These are phyloP conservation scores for Neurospora tetrasperma DNA, from an alignment of 495 filamentous ascomycete genomes.

Conservation along the genomic window DNA sequence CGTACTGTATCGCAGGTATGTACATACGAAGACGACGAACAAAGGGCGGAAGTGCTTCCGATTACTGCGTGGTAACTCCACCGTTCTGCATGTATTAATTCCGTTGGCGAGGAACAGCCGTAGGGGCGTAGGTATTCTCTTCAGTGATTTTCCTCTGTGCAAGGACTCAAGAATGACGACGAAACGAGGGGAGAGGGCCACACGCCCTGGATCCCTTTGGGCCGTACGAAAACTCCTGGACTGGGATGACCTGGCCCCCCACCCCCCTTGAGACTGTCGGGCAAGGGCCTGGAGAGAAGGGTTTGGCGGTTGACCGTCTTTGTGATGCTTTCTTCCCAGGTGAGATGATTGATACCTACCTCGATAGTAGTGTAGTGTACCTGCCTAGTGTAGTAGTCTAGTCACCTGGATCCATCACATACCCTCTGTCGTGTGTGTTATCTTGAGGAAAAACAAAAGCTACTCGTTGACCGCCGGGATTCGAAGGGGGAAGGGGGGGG, in stretches of 20 bases:
- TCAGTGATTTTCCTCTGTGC: not conserved
- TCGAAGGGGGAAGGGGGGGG: not conserved
- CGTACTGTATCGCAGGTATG: not conserved
- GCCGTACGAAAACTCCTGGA: not conserved
- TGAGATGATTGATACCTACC: not conserved
- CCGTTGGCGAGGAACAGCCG: not conserved
- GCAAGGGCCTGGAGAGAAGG: not conserved
- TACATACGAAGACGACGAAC: not conserved
- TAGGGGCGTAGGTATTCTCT: not conserved
- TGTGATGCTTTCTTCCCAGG: not conserved
- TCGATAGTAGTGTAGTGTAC: too few relatives aligned
- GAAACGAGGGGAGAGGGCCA: not conserved
- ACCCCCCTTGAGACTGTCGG: not conserved
- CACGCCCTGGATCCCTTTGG: not conserved
- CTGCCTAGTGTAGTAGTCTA: not conserved
- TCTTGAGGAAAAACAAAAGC: not conserved
- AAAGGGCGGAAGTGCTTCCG: not conserved
- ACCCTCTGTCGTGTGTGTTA: not conserved
- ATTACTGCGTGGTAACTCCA: not conserved
- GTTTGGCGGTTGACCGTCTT: not conserved
- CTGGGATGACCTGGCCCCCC: not conserved
- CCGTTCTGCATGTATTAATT: not conserved
- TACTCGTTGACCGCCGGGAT: not conserved
- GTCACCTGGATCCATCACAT: not conserved
- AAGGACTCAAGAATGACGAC: not conserved